phyloP scores from a whole-genome alignment of 2,329 filamentous ascomycete species.

The Ampelomyces quisqualis region DNA sequence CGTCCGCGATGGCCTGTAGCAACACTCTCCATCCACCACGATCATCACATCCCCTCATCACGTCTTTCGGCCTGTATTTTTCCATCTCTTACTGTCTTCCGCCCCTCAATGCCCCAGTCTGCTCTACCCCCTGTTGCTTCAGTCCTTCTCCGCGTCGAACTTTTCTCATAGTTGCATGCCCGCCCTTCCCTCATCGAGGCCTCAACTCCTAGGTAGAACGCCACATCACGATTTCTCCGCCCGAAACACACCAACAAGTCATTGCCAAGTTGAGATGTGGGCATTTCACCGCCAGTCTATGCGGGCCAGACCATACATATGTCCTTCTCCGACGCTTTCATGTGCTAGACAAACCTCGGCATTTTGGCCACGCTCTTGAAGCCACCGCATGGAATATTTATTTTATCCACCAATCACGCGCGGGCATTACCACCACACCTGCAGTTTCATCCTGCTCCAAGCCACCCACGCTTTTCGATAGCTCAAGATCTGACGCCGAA shows the following conservation, averaged over 20 bases:
- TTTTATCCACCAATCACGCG: constrained; percentile 2
- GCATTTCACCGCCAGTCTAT: neutral
- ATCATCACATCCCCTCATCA: neutral
- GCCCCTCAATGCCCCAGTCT: neutral
- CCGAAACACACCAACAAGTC: neutral
- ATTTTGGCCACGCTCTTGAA: neutral
- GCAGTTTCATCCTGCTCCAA: neutral
- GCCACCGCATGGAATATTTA: neutral
- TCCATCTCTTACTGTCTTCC: constrained; percentile 4
- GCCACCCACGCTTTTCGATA: constrained; percentile 2
- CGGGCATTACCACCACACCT: neutral
- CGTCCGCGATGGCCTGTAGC: too few relatives aligned
- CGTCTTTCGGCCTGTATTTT: neutral
- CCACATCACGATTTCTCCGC: constrained; percentile 3
- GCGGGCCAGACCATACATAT: constrained; percentile 4
- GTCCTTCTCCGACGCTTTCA: constrained; percentile 1
- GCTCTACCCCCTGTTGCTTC: neutral
- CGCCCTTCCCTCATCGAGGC: neutral
- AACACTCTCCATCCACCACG: neutral
- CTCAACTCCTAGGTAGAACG: neutral
- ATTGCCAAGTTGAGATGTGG: constrained; percentile 2
- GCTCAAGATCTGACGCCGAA: neutral
- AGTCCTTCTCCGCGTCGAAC: neutral
- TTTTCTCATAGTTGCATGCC: neutral
- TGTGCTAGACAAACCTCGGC: constrained; percentile 2